Evolutionary conservation across 345 rosid genomes (phyloP).

Genomic region (Combretum micranthum): DNA sequence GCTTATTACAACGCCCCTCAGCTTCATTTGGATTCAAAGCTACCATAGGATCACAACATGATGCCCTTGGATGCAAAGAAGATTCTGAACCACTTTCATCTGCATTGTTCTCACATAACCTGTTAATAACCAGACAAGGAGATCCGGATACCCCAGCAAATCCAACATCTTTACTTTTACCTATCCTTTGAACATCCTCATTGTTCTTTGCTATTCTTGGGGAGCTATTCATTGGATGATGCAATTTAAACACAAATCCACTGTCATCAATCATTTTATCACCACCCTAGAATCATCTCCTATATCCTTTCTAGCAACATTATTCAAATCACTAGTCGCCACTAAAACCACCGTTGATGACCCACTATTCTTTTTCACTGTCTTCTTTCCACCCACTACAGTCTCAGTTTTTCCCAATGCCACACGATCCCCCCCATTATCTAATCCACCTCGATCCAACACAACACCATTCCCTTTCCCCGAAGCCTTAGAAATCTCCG

Average conservation of each 20-base stretch:
- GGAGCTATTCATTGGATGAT: slow-evolving; percentile 24
- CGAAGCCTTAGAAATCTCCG: slow-evolving; percentile 4
- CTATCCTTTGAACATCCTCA: slow-evolving; percentile 2
- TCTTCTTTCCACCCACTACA: slow-evolving; percentile 5
- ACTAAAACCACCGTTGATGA: slow-evolving; percentile 8
- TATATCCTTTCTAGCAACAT: slow-evolving; percentile 3
- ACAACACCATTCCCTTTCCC: slow-evolving; percentile 9
- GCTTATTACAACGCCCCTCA: neutral
- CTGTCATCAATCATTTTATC: slow-evolving; percentile 15
- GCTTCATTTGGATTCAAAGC: neutral
- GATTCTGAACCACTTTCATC: slow-evolving; percentile 9
- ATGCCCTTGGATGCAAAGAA: neutral
- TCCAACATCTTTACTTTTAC: neutral
- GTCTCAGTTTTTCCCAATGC: slow-evolving; percentile 19
- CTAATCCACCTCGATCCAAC: slow-evolving; percentile 6
- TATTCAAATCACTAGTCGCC: slow-evolving; percentile 11
- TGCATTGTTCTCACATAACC: slow-evolving; percentile 2
- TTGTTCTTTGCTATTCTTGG: slow-evolving; percentile 22
- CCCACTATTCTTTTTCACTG: slow-evolving; percentile 7
- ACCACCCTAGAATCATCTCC: neutral
- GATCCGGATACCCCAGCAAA: neutral
- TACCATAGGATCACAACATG: slow-evolving; percentile 1
- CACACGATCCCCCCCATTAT: slow-evolving; percentile 19
- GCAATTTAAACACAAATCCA: slow-evolving; percentile 29
- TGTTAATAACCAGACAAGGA: neutral